These are phyloP conservation scores for Fusarium equiseti DNA, from an alignment of 2,329 filamentous ascomycete genomes.

Conservation along the genomic window DNA sequence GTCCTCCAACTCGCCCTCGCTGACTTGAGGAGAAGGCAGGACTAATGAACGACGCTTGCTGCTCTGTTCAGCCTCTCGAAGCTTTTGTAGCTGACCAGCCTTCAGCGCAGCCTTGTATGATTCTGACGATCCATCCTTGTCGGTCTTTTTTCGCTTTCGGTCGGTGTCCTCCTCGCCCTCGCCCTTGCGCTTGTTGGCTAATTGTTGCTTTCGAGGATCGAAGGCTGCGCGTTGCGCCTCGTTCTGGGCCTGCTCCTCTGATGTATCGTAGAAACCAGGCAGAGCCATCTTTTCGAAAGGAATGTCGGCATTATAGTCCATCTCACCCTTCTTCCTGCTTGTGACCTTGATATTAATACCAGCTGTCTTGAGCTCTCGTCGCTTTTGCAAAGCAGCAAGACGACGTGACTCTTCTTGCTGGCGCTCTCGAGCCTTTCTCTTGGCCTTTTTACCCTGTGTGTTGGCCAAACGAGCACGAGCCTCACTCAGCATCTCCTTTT, in stretches of 20 bases:
- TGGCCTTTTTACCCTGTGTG: conserved; percentile 98
- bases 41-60: conserved; percentile 89
- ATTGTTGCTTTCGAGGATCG: conserved; percentile 91
- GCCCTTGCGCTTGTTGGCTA: conserved; percentile 92
- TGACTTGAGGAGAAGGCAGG: conserved; percentile 89
- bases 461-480: conserved; percentile 96
- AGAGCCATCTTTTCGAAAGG: conserved; percentile 95
- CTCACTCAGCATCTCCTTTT: conserved; percentile 99
- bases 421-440: conserved; percentile 94
- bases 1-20: conserved; percentile 92
- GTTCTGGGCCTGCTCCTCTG: conserved; percentile 83
- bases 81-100: conserved; percentile 92
- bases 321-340: conserved; percentile 92
- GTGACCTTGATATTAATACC: conserved; percentile 98
- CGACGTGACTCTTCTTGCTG: conserved; percentile 95
- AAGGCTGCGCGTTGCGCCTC: conserved; percentile 87
- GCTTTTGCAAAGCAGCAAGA: conserved; percentile 91
- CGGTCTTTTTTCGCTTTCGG: conserved; percentile 89
- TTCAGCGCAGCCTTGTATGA: conserved; percentile 90
- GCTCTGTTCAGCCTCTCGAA: conserved; percentile 95
- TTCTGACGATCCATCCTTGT: conserved; percentile 82
- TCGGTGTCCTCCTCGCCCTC: conserved; percentile 86
- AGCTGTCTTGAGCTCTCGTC: conserved; percentile 94
- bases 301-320: conserved; percentile 99
- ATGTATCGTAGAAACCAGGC: conserved; percentile 92